Evolutionary conservation across 257 asterid genomes (phyloP), one percentile per base, ranked within the genome.

Genomic region (Solanum bukasovii): DNA sequence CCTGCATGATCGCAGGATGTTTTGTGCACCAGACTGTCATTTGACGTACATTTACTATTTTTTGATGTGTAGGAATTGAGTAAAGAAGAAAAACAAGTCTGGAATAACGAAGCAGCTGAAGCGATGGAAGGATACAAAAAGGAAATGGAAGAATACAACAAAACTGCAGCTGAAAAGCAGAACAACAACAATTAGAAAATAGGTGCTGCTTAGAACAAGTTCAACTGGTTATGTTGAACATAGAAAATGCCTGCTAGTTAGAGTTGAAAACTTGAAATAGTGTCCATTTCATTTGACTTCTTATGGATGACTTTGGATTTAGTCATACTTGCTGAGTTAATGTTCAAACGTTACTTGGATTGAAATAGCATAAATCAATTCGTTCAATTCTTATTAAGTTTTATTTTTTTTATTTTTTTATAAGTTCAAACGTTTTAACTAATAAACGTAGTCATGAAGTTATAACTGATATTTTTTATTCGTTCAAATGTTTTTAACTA

Each of bases 91-190:
- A 97, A 91, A 90, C 89, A 92, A 91, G 29, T 78, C 2, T 97
- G 98, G 98, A 97, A 94, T 34, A 91, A 87, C 27, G 92, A 89
- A 86, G 99, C 98, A 87, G 95, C 95, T 9, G 93, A 90, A 87
- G 93, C 96, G 25, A 96, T 93, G 98, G 96, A 92, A 40, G 94
- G 73, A 0, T 97, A 96, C 91, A 97, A 95, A 94, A 95, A 93
- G 83, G 99, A 94, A 81, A 11, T 95, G 92, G 98, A 92, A 72
- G 96, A 89, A 20, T 97, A 95, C 88, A 97, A 93, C 90, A 93
- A 92, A 59, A 37, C 92, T 89, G 94, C 87, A n/a, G 94, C 92
- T 83, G 94, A 87, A 86, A 91, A 89, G 40, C 77, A 88, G 87
- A 90, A 81, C 87, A 91, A 85, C 81, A 63, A 82, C 23, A 20